A percentile compares a stretch with the other conserved stretches of the same genome.
These are phyloP conservation scores for Fonsecaea monophora DNA, from an alignment of 2,329 filamentous ascomycete species.

Conservation along the genomic window DNA sequence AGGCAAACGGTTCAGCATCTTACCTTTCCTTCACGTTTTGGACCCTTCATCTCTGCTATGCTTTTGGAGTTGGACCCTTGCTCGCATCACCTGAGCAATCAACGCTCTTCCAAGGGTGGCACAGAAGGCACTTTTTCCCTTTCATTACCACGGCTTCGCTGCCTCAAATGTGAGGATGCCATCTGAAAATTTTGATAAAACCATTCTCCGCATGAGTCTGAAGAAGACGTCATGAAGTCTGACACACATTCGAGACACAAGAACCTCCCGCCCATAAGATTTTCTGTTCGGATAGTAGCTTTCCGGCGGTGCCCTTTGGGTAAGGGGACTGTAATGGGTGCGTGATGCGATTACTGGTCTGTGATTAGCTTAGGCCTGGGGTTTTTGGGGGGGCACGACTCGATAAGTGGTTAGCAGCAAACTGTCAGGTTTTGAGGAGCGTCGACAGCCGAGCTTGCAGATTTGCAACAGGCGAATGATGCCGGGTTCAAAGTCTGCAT, in stretches of 20 bases:
- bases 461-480: neutral
- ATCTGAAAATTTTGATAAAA: neutral
- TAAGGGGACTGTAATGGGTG: neutral
- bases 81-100: neutral
- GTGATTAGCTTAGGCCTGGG: neutral
- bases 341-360: neutral
- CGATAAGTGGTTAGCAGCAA: neutral
- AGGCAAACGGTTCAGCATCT: slow-evolving; percentile 9
- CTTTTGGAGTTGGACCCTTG: neutral
- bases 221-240: slow-evolving; percentile 13
- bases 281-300: neutral
- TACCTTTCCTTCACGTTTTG: slow-evolving; percentile 6
- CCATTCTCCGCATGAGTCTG: neutral
- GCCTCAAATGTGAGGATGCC: neutral
- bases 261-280: neutral
- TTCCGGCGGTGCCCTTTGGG: neutral
- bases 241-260: slow-evolving; percentile 2
- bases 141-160: neutral
- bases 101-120: neutral
- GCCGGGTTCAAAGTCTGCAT: slow-evolving; percentile 6
- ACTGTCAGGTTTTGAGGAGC: neutral
- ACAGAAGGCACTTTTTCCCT: neutral
- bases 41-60: neutral
- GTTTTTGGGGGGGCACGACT: neutral
- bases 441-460: neutral